phyloP scores from a whole-genome alignment of 2,329 filamentous ascomycete species.

The Periconia sp. region DNA sequence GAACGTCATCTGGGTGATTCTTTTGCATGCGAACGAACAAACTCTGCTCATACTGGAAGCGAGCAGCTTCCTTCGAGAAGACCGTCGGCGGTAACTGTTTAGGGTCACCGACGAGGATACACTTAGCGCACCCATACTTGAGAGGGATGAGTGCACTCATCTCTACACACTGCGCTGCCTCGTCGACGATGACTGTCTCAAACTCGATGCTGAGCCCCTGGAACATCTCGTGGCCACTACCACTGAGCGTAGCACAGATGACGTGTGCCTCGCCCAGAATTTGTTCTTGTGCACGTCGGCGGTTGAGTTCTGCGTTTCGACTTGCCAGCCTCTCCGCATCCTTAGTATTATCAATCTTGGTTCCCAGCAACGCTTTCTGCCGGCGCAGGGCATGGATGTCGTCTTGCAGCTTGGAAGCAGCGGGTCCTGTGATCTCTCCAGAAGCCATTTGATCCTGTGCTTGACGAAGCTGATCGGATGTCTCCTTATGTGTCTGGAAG shows the following conservation, averaged over 20 bases:
- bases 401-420: constrained; percentile 71
- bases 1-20: constrained; percentile 85
- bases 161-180: constrained; percentile 97
- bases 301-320: constrained; percentile 84
- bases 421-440: constrained; percentile 64
- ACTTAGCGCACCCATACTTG: constrained; percentile 97
- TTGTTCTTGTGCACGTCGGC: constrained; percentile 84
- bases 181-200: constrained; percentile 97
- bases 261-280: constrained; percentile 91
- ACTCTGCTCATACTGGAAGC: constrained; percentile 96
- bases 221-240: constrained; percentile 97
- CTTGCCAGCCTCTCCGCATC: constrained; percentile 82
- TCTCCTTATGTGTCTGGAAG: constrained; percentile 69
- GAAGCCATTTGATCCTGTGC: constrained; percentile 72
- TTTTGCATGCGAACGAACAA: constrained; percentile 98
- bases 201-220: constrained; percentile 94
- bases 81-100: constrained; percentile 97
- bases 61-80: constrained; percentile 87
- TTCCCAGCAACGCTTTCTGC: constrained; percentile 76
- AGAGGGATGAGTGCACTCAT: constrained; percentile 94
- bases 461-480: constrained; percentile 70
- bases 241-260: constrained; percentile 92
- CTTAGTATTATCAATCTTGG: constrained; percentile 84
- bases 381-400: constrained; percentile 80
- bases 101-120: constrained; percentile 95